Evolutionary conservation across 768 basidiomycete species (phyloP).

Genomic region (Hebeloma cylindrosporum): DNA sequence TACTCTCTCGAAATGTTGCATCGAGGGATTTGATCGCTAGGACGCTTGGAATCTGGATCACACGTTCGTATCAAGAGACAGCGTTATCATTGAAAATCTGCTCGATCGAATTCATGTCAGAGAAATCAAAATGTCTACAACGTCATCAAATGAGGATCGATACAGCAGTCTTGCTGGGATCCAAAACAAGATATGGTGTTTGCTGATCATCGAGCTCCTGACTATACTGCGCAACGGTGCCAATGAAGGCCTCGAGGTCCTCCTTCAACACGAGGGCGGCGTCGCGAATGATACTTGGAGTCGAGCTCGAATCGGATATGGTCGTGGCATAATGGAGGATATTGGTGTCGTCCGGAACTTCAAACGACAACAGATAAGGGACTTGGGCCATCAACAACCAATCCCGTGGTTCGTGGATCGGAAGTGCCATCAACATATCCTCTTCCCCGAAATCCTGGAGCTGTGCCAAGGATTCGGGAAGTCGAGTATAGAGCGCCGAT

Average conservation of each 20-base stretch:
- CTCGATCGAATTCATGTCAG: no score
- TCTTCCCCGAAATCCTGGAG: constrained; percentile 21
- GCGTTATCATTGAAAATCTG: no score
- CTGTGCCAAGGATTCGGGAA: constrained; percentile 22
- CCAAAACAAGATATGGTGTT: constrained; percentile 29
- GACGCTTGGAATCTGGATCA: no score
- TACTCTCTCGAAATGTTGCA: no score
- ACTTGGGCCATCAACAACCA: constrained; percentile 32
- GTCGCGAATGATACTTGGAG: constrained; percentile 14
- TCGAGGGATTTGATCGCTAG: no score
- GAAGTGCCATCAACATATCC: constrained; percentile 24
- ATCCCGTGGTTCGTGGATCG: constrained; percentile 20
- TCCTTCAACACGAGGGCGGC: constrained; percentile 26
- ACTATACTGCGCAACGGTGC: constrained; percentile 17
- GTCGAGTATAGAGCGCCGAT: constrained; percentile 23
- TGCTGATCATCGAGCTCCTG: constrained; percentile 29
- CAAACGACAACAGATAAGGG: constrained; percentile 29
- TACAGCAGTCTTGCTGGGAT: constrained; percentile 25
- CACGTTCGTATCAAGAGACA: no score
- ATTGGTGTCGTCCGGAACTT: constrained; percentile 25
- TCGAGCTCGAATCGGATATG: constrained; percentile 4
- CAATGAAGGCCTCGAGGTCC: constrained; percentile 20
- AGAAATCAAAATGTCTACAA: no score
- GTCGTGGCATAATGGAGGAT: constrained; percentile 26
- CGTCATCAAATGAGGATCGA: constrained; percentile 29